These are phyloP conservation scores for Diaporthe velutina DNA, from an alignment of 2,329 filamentous ascomycete genomes.

Conservation along the genomic window DNA sequence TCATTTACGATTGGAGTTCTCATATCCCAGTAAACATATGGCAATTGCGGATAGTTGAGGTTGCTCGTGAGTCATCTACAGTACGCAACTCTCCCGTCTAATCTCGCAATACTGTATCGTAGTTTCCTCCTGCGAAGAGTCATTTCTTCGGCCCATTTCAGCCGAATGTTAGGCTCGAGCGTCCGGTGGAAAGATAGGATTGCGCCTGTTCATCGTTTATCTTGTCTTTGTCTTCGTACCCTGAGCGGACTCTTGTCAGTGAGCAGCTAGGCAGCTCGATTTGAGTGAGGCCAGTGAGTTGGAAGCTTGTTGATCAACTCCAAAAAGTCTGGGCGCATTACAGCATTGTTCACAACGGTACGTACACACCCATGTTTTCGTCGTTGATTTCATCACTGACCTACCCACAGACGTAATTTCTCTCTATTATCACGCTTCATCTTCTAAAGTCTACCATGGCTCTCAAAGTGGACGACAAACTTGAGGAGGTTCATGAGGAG, in stretches of 20 bases:
- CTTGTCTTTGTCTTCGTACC: background rate
- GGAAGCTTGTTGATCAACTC: background rate
- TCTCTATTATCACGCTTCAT: too few species aligned
- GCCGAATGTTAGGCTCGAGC: background rate
- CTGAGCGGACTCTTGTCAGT: background rate
- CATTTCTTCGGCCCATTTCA: conserved; percentile 3
- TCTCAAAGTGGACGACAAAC: conserved; percentile 33
- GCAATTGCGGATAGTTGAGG: background rate
- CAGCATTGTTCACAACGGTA: background rate
- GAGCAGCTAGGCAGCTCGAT: background rate
- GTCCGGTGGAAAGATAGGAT: background rate
- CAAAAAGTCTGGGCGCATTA: background rate
- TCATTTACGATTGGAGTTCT: background rate
- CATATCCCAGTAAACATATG: background rate
- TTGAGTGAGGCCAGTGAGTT: background rate
- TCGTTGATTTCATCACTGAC: background rate
- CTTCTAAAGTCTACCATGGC: background rate
- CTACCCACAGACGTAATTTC: background rate
- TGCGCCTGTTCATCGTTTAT: background rate
- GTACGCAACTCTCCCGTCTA: conserved; percentile 2
- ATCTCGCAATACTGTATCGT: conserved; percentile 5
- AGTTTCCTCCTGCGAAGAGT: conserved; percentile 1
- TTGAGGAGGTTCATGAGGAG: conserved; percentile 51
- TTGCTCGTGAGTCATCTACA: conserved; percentile 9
- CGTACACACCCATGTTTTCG: background rate